Base-by-base conservation (phyloP, 2,329 filamentous ascomycete genomes). In the Dactylellina parvicollis region DNA sequence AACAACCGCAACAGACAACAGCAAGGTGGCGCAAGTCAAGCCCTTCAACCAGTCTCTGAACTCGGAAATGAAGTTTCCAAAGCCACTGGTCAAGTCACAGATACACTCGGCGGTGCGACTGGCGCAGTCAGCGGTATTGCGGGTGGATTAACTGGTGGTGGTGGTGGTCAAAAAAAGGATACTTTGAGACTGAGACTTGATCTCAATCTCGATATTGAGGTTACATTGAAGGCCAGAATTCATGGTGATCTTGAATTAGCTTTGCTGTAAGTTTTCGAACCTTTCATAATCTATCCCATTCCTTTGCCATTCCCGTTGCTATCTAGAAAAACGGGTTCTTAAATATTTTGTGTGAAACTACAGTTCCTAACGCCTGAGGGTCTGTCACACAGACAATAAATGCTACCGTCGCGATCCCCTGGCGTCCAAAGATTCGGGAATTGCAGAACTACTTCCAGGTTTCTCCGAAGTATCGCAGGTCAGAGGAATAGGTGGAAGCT, bases 211-310 rank as follows among this genome's bases (percentile, higher is more conserved):
- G 91, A 95, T 76, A 85, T 95, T 54, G 91, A 95, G 81, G 91
- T 95, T 74, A 89, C 92, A 78, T 85, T 95, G 74, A 95, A 95
- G 84, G 91, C 91, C 18, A 89, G 89, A 80, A 92, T 95, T 76
- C 88, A 92, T 78, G 92, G 92, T 79, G 92, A 96, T 82, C 82
- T 96, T 75, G 92, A 91, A 32, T 81, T 95, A 76, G 89, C 88
- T 75, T 84, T 95, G 78, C 87, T 90, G 90, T 92, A 85, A 84
- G 87, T 88, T 65, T 76, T 34, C n/a, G 8, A 24, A 28, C 26
- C 24, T 24, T 8, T n/a, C 10, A 1, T 30, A 50, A 7, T 36
- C 18, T 47, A 18, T 42, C 61, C 49, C 38, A 18, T 47, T 34
- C 46, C 42, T 20, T 40, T 12, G 16, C 10, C 20, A 32, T 56